A percentile compares a stretch with the other conserved stretches of the same genome.
Evolutionary conservation across 805 yeast species (phyloP).

Genomic region (Candida boleticola): DNA sequence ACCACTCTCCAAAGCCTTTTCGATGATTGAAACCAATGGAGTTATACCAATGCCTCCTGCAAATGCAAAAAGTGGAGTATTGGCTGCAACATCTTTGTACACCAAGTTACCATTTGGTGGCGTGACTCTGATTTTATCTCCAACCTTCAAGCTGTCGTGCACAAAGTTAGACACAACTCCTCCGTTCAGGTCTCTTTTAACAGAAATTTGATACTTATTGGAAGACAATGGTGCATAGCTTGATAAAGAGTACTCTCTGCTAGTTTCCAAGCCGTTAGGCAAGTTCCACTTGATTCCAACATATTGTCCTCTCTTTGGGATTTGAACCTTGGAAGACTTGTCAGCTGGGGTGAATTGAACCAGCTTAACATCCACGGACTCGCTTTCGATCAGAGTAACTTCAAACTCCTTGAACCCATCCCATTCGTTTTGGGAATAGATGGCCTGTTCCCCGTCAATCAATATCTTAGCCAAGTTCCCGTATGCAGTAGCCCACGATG

Average conservation of each 20-base stretch:
- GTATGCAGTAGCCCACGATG: conserved; percentile 68
- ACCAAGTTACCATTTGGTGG: conserved; percentile 61
- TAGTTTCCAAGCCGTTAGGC: conserved; percentile 40
- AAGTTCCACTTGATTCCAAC: conserved; percentile 31
- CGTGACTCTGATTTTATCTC: conserved; percentile 47
- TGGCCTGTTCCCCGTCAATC: conserved; percentile 51
- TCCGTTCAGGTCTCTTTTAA: conserved; percentile 38
- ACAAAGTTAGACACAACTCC: conserved; percentile 53
- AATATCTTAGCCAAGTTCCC: conserved; percentile 59
- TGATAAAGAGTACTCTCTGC: conserved; percentile 62
- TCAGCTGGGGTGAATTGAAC: conserved; percentile 49
- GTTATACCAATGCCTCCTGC: conserved; percentile 71
- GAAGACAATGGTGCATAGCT: conserved; percentile 18
- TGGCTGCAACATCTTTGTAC: conserved; percentile 22
- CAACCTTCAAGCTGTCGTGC: conserved; percentile 46
- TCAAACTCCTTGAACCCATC: conserved; percentile 53
- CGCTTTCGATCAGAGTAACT: conserved; percentile 41
- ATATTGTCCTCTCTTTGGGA: conserved; percentile 48
- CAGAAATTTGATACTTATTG: conserved; percentile 56
- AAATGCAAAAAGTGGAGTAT: conserved; percentile 37
- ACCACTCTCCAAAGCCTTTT: conserved; percentile 31
- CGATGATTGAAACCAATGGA: conserved; percentile 55
- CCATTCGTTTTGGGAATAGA: conserved; percentile 51
- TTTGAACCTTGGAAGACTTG: conserved; percentile 21
- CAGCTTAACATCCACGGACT: conserved; percentile 48